Conservation (phyloP, 1,284 basidiomycete species). For the Hypsizygus ulmarius region DNA sequence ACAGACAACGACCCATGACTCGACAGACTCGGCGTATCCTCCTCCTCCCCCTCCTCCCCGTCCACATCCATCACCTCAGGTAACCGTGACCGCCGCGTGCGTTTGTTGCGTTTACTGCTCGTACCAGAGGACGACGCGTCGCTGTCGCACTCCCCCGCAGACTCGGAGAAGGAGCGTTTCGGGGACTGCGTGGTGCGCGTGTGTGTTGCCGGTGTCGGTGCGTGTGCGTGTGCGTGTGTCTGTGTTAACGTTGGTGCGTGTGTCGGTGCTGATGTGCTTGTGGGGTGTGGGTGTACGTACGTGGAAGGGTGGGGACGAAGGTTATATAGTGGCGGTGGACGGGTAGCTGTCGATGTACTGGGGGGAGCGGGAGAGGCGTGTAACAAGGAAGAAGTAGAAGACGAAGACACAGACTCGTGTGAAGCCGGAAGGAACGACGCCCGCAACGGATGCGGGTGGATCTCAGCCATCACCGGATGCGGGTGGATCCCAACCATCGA, state of each 20-base stretch:
- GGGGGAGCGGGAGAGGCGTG: constrained; percentile 9
- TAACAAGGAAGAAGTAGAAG: constrained; percentile 1
- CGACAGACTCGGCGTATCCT: constrained; percentile 22
- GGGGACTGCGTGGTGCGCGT: constrained; percentile 41
- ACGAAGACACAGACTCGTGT: no score
- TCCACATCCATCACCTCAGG: constrained; percentile 2
- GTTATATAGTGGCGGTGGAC: no score
- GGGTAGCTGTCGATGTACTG: no score
- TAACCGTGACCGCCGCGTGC: neutral
- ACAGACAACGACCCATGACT: no score
- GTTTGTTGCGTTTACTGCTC: constrained; percentile 1
- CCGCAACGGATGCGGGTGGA: constrained; percentile 13
- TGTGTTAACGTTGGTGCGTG: no score
- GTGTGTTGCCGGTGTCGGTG: constrained; percentile 2
- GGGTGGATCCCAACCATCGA: constrained; percentile 3
- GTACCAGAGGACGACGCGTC: constrained; percentile 12
- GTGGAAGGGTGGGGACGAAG: no score
- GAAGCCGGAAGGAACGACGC: constrained; percentile 11
- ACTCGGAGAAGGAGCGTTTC: constrained; percentile 68
- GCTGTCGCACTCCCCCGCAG: constrained; percentile 30
- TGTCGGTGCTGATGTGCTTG: constrained; percentile 7
- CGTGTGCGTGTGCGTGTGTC: constrained; percentile 5
- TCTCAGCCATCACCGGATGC: constrained; percentile 8
- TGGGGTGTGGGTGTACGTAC: constrained; percentile 12
- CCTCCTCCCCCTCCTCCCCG: constrained; percentile 34